Conservation (phyloP, 2,329 filamentous ascomycete genomes). For the Cercospora nicotianae region DNA sequence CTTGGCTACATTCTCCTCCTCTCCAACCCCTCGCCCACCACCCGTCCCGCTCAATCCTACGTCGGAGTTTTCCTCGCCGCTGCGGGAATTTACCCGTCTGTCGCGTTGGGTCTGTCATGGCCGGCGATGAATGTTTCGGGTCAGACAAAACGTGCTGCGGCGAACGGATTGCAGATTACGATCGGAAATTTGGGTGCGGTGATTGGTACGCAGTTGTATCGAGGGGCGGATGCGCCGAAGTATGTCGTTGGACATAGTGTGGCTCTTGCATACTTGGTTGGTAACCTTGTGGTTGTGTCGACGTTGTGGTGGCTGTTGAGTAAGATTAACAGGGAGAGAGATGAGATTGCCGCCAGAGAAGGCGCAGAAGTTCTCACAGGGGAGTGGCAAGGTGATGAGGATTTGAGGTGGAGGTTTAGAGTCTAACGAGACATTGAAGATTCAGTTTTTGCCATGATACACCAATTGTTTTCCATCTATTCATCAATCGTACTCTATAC, state of each 20-base stretch:
- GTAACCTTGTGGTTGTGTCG: conserved; percentile 57
- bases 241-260: conserved; percentile 68
- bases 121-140: conserved; percentile 67
- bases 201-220: conserved; percentile 68
- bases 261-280: conserved; percentile 63
- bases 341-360: conserved; percentile 46
- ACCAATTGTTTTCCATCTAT: not conserved
- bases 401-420: conserved; percentile 64
- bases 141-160: conserved; percentile 68
- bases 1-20: conserved; percentile 45
- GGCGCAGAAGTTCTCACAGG: conserved; percentile 50
- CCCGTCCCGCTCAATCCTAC: conserved; percentile 44
- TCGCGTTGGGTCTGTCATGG: conserved; percentile 66
- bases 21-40: conserved; percentile 41
- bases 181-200: conserved; percentile 70
- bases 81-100: conserved; percentile 66
- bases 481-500: not conserved
- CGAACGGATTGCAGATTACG: conserved; percentile 70
- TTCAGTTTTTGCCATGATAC: not conserved
- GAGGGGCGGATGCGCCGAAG: conserved; percentile 59
- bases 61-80: conserved; percentile 43
- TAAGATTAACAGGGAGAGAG: conserved; percentile 59
- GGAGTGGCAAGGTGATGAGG: conserved; percentile 63
- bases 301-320: conserved; percentile 57
- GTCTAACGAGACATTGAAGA: conserved; percentile 14